phyloP scores from a whole-genome alignment of 768 basidiomycete species.

The Infundibulicybe gibba region DNA sequence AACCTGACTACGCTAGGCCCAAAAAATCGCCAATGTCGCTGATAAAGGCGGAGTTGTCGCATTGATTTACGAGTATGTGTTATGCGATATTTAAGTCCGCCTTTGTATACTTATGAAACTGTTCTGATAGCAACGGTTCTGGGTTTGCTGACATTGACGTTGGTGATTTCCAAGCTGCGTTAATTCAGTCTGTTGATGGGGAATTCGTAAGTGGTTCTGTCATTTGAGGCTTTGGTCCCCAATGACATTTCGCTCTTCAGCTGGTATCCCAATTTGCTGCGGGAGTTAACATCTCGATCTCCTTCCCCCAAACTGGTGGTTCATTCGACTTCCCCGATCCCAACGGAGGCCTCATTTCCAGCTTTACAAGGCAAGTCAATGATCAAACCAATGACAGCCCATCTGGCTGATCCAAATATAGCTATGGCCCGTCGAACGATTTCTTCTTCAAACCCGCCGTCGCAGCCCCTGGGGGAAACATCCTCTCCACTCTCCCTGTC shows the following conservation, averaged over 20 bases:
- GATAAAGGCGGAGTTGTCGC: slow-evolving; percentile 47
- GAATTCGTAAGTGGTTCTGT: slow-evolving; percentile 38
- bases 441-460: slow-evolving; percentile 54
- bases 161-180: slow-evolving; percentile 42
- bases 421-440: slow-evolving; percentile 58
- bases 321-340: slow-evolving; percentile 42
- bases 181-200: slow-evolving; percentile 55
- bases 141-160: slow-evolving; percentile 39
- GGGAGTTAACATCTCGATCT: slow-evolving; percentile 34
- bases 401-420: not conserved
- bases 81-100: not conserved
- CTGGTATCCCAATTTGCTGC: slow-evolving; percentile 47
- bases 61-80: slow-evolving; percentile 53
- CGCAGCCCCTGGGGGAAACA: slow-evolving; percentile 50
- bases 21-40: slow-evolving; percentile 49
- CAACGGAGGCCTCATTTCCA: slow-evolving; percentile 52
- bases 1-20: not conserved
- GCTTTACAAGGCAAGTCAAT: slow-evolving; percentile 35
- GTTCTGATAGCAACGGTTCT: slow-evolving; percentile 37
- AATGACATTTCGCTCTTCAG: slow-evolving; percentile 17
- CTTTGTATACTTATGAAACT: not conserved
- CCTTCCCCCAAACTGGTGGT: slow-evolving; percentile 45
- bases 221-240: too few species aligned
- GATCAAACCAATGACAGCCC: not conserved
- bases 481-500: slow-evolving; percentile 42